A percentile compares a stretch with the other conserved stretches of the same genome.
Evolutionary conservation across 2,329 filamentous ascomycete genomes (phyloP).

Genomic region (Didymellaceae sp.): DNA sequence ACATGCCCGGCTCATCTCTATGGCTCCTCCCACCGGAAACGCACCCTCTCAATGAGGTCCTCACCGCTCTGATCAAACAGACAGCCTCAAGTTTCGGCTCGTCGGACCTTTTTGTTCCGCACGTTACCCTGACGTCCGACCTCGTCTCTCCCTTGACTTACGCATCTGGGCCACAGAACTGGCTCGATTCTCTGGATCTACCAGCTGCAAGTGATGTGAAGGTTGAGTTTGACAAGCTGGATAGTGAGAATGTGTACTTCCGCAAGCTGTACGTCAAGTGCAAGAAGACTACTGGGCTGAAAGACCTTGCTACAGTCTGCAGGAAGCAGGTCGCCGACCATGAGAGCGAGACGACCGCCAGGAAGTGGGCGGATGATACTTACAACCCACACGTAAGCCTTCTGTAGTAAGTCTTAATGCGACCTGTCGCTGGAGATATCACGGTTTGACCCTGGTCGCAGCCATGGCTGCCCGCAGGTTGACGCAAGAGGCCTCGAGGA

Average conservation of each 20-base stretch:
- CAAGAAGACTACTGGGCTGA: constrained; percentile 35
- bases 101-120: constrained; percentile 49
- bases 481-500: constrained; percentile 27
- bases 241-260: constrained; percentile 48
- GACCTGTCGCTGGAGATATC: neutral
- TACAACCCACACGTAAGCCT: constrained; percentile 52
- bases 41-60: constrained; percentile 38
- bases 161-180: constrained; percentile 43
- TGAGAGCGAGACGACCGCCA: constrained; percentile 29
- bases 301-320: constrained; percentile 36
- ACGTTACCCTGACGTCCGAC: constrained; percentile 52
- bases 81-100: constrained; percentile 46
- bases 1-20: constrained; percentile 52
- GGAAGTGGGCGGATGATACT: constrained; percentile 39
- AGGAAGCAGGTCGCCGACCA: constrained; percentile 36
- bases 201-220: constrained; percentile 22
- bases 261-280: constrained; percentile 50
- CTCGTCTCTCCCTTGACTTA: constrained; percentile 34
- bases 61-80: constrained; percentile 45
- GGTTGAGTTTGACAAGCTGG: constrained; percentile 40
- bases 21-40: constrained; percentile 51
- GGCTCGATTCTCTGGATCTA: constrained; percentile 45
- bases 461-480: constrained; percentile 37
- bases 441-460: constrained; percentile 14
- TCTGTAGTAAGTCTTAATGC: constrained; percentile 48